Conservation (phyloP, 176 grass and related monocot genomes). For the Carex scoparia region DNA sequence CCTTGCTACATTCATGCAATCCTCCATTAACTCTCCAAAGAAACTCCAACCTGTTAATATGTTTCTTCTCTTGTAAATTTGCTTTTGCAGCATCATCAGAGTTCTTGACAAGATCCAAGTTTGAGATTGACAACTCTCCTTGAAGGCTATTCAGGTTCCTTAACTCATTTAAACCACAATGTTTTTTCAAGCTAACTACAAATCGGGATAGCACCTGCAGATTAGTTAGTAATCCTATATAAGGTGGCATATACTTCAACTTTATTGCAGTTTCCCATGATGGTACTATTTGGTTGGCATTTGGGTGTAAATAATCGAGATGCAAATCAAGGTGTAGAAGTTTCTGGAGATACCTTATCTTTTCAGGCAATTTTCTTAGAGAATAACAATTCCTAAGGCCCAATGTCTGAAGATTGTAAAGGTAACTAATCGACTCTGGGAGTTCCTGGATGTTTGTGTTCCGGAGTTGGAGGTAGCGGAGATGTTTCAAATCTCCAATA, state of each 20-base stretch:
- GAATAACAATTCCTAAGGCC: constrained; percentile 42
- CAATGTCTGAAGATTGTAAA: constrained; percentile 48
- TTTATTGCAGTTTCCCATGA: not conserved
- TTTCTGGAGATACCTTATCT: constrained; percentile 19
- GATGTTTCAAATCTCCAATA: constrained; percentile 38
- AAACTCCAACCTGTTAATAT: constrained; percentile 35
- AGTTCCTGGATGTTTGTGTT: constrained; percentile 29
- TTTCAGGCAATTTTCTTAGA: constrained; percentile 34
- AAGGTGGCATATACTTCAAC: constrained; percentile 28
- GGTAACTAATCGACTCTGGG: not conserved
- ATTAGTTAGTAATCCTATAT: constrained; percentile 29
- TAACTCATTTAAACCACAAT: constrained; percentile 27
- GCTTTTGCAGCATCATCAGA: constrained; percentile 24
- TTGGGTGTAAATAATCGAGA: constrained; percentile 12
- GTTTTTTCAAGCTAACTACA: not conserved
- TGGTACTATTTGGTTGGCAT: not conserved
- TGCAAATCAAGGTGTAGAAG: constrained; percentile 48
- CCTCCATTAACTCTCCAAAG: not conserved
- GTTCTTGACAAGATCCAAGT: constrained; percentile 31
- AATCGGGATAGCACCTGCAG: constrained; percentile 42
- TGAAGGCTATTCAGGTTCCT: constrained; percentile 25
- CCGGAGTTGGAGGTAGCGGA: constrained; percentile 40
- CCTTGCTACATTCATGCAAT: not conserved
- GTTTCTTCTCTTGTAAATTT: constrained; percentile 16
- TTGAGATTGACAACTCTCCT: constrained; percentile 38